phyloP scores from a whole-genome alignment of 2,329 filamentous ascomycete species.

The Colletotrichum somersetense region DNA sequence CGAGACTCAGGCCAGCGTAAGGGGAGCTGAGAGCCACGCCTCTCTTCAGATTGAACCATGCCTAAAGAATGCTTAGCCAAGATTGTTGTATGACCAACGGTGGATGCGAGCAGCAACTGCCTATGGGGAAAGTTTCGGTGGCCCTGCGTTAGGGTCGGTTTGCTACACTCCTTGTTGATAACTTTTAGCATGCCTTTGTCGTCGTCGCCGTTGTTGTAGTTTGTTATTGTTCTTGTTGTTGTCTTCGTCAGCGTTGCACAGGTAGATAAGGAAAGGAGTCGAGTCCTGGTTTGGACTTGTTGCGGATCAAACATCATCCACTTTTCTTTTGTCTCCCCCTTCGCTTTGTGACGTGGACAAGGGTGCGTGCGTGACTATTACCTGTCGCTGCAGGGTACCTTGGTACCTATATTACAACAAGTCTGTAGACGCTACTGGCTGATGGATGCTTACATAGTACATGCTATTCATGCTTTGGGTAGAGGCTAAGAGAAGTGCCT shows the following conservation, averaged over 20 bases:
- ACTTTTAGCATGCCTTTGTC: not conserved
- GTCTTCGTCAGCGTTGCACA: slow-evolving; percentile 27
- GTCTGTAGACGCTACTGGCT: not conserved
- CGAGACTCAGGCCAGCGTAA: slow-evolving; percentile 6
- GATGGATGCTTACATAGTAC: not conserved
- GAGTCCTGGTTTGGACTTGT: slow-evolving; percentile 40
- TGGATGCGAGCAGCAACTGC: not conserved
- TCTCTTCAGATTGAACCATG: slow-evolving; percentile 21
- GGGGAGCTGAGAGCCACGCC: slow-evolving; percentile 21
- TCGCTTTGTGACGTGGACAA: not conserved
- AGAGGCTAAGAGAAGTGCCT: not conserved
- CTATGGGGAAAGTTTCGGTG: not conserved
- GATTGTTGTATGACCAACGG: not conserved
- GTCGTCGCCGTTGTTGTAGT: not conserved
- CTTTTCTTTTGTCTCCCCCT: slow-evolving; percentile 11
- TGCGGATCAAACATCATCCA: slow-evolving; percentile 42
- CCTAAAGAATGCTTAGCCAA: slow-evolving; percentile 18
- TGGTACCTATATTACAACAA: not conserved
- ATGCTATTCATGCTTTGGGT: not conserved
- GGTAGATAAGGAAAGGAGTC: slow-evolving; percentile 16
- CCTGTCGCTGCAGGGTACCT: not conserved
- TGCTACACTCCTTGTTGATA: not conserved
- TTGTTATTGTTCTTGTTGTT: not conserved
- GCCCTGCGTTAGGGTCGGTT: not conserved
- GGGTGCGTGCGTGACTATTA: not conserved